Conservation (phyloP, 345 rosid species). For the Chamaenerion angustifolium region DNA sequence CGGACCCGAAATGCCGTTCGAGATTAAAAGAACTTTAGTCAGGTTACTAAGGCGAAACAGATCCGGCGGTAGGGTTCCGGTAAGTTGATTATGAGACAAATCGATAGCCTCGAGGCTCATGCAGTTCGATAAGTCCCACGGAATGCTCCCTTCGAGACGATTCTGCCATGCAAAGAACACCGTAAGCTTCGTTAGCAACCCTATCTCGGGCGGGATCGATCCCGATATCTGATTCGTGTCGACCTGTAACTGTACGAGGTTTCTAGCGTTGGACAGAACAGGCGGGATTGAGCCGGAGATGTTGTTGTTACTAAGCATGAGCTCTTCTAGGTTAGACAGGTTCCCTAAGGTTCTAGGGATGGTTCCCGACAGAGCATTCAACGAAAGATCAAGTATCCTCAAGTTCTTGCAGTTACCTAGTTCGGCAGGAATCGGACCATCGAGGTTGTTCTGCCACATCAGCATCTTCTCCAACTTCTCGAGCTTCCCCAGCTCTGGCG, state of each 20-base stretch:
- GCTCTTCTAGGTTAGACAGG: conserved; percentile 51
- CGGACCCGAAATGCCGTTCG: conserved; percentile 57
- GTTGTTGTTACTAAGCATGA: conserved; percentile 78
- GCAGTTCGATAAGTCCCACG: conserved; percentile 43
- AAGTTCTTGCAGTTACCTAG: conserved; percentile 63
- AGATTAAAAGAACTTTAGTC: conserved; percentile 61
- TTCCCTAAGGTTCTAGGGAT: conserved; percentile 55
- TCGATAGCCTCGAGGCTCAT: conserved; percentile 52
- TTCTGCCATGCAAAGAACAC: conserved; percentile 79
- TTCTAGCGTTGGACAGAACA: conserved; percentile 42
- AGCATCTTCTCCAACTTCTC: conserved; percentile 45
- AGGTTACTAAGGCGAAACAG: conserved; percentile 60
- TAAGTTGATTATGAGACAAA: conserved; percentile 59
- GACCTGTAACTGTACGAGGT: conserved; percentile 59
- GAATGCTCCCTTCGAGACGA: conserved; percentile 62
- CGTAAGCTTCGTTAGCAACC: conserved; percentile 42
- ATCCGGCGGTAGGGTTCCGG: conserved; percentile 46
- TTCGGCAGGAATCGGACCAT: conserved; percentile 57
- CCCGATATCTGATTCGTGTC: conserved; percentile 70
- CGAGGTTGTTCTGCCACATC: conserved; percentile 61
- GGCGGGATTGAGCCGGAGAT: conserved; percentile 70
- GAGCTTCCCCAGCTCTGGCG: conserved; percentile 43
- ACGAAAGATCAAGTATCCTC: conserved; percentile 55
- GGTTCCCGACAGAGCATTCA: conserved; percentile 61
- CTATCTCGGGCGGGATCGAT: conserved; percentile 55